These are phyloP conservation scores for Exophiala oligosperma DNA, from an alignment of 2,329 filamentous ascomycete genomes.

Conservation along the genomic window DNA sequence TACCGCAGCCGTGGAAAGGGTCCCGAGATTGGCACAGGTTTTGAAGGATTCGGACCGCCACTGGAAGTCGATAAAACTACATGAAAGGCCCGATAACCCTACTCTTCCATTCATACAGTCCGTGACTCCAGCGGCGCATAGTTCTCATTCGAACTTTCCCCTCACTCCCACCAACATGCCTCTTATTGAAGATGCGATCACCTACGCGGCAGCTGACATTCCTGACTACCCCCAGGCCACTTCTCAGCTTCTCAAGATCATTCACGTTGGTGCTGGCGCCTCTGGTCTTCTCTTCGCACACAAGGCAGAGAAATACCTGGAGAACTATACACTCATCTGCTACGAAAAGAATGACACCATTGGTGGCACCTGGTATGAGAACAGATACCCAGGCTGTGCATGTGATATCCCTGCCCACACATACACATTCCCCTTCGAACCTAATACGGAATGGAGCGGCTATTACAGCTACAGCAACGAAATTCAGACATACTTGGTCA, in stretches of 20 bases:
- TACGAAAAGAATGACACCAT: slow-evolving; percentile 31
- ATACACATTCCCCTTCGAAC: slow-evolving; percentile 23
- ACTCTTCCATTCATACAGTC: too few species aligned
- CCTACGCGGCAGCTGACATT: background rate
- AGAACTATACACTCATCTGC: slow-evolving; percentile 25
- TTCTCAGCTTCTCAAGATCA: slow-evolving; percentile 23
- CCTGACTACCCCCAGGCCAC: slow-evolving; percentile 20
- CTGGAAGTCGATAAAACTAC: too few species aligned
- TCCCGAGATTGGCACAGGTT: too few species aligned
- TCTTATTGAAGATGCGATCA: too few species aligned
- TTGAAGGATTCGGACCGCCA: too few species aligned
- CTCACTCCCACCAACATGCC: too few species aligned
- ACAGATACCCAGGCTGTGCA: slow-evolving; percentile 16
- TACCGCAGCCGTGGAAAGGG: too few species aligned
- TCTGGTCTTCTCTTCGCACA: slow-evolving; percentile 21
- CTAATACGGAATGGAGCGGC: slow-evolving; percentile 28
- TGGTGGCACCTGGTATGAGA: slow-evolving; percentile 21
- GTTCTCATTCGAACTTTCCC: too few species aligned
- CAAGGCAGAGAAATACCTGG: slow-evolving; percentile 36
- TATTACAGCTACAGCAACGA: slow-evolving; percentile 31
- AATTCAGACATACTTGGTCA: slow-evolving; percentile 32
- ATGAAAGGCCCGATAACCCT: too few species aligned
- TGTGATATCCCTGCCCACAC: slow-evolving; percentile 38
- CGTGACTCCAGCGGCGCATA: too few species aligned
- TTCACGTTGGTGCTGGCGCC: slow-evolving; percentile 24